Percentiles rank a stretch among this genome's conserved stretches.
phyloP scores from a whole-genome alignment of 495 filamentous ascomycete species.

The Oidiodendron maius region DNA sequence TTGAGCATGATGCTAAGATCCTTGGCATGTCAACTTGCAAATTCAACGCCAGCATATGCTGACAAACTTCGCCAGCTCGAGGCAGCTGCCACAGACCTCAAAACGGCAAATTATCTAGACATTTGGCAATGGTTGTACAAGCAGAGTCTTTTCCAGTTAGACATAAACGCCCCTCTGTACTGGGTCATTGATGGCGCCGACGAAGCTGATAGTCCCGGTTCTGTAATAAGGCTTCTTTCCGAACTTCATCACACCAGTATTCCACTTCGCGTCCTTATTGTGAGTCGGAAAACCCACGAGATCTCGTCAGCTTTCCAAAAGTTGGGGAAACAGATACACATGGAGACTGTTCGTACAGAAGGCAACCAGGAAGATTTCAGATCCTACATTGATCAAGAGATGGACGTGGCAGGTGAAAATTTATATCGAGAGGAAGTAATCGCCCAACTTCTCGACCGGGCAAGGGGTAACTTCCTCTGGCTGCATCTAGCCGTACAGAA shows the following conservation, averaged over 20 bases:
- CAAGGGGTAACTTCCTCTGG: constrained; percentile 18
- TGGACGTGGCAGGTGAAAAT: not conserved
- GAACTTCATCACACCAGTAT: not conserved
- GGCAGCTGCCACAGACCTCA: constrained; percentile 19
- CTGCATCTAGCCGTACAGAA: constrained; percentile 10
- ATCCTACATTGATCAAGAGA: not conserved
- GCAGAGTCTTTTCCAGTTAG: constrained; percentile 21
- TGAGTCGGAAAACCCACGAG: constrained; percentile 7
- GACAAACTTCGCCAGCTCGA: constrained; percentile 20
- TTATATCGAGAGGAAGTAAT: not conserved
- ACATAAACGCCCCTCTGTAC: constrained; percentile 20
- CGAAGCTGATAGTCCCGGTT: constrained; percentile 21
- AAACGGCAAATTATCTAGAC: constrained; percentile 20
- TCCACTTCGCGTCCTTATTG: constrained; percentile 10
- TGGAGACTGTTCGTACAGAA: constrained; percentile 14
- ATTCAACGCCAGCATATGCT: constrained; percentile 6
- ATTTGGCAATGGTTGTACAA: constrained; percentile 36
- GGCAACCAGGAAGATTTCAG: constrained; percentile 10
- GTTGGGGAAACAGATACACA: constrained; percentile 2
- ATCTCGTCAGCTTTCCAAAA: not conserved
- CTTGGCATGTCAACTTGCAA: constrained; percentile 36
- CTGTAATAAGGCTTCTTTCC: constrained; percentile 12
- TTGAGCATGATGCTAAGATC: constrained; percentile 27
- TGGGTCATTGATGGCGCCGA: constrained; percentile 41
- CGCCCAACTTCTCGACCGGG: constrained; percentile 10